Base-by-base conservation (phyloP, 108 stramenopile genomes). In the Cylindrotheca closterium region DNA sequence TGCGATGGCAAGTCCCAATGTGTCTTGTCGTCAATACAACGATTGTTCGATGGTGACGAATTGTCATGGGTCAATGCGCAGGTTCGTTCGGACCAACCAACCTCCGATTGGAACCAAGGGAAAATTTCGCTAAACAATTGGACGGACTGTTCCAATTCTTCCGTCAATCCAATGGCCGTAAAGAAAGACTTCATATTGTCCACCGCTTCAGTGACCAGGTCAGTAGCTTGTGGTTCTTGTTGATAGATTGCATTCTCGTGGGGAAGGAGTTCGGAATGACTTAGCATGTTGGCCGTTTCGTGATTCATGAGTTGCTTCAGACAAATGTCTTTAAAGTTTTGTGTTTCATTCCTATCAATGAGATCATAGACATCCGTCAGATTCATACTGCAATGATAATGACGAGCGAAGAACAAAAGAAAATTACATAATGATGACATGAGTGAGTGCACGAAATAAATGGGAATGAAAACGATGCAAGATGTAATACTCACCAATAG, bases 141-240 rank as follows among this genome's bases (percentile, higher is more conserved):
- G 10, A 71, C 58, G 27, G 83, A 82, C 2, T 71, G 65, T 0
- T 63, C 34, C 34, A 92, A 46, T 23, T 80, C 57, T 61, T 86
- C 85, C 17, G 87, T 92, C 27, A 92, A 30, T 15, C 91, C 91
- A 56, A 92, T 79, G 55, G 86, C 68, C 0, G 87, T 87, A 57
- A 92, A 81, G 30, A 74, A 70, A 37, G 69, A 51, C 50, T 75
- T 56, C 55, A 92, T 65, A 68, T 87, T 86, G 21, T 76, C 46
- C 52, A 89, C 66, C 8, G 91, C 91, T 67, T 92, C 83, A 22
- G 73, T 51, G 0, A 85, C 56, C 51, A 80, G 79, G 25, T 67
- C 70, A 3, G 24, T 30, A 57, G 42, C 52, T n/a, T 17, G 17
- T 4, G 15, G 15, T n/a, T n/a, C n/a, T n/a, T n/a, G n/a, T n/a